Conservation (phyloP, 345 rosid genomes). For the Populus simonii region DNA sequence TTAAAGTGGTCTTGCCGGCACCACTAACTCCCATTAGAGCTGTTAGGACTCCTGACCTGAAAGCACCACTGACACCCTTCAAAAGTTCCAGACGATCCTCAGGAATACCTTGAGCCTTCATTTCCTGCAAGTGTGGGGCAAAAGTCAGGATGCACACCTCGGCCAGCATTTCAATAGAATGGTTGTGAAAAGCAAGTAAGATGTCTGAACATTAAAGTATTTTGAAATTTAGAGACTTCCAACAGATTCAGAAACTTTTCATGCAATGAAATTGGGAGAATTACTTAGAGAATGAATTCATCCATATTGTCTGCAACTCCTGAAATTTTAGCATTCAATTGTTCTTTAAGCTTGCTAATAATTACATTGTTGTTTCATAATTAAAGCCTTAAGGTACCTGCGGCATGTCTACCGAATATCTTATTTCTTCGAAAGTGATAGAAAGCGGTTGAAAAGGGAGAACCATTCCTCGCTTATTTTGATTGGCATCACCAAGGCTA, state of each 20-base stretch:
- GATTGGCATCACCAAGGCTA: conserved; percentile 27
- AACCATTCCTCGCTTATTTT: conserved; percentile 52
- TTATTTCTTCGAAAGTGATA: conserved; percentile 53
- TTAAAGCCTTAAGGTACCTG: conserved; percentile 32
- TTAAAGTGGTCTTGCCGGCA: conserved; percentile 69
- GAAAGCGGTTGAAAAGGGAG: conserved; percentile 68
- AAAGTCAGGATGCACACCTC: background rate
- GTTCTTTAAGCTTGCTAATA: background rate
- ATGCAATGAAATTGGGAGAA: background rate
- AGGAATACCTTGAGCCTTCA: conserved; percentile 50
- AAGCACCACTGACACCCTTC: conserved; percentile 62
- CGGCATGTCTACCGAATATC: conserved; percentile 65
- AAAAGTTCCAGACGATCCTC: conserved; percentile 55
- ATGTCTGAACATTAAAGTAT: background rate
- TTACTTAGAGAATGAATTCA: background rate
- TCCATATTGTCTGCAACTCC: background rate
- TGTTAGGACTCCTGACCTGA: conserved; percentile 65
- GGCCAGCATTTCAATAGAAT: background rate
- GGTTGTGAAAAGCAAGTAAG: background rate
- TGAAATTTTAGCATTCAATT: background rate
- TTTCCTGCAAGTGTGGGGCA: conserved; percentile 38
- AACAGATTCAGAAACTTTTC: background rate
- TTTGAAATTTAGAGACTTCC: background rate
- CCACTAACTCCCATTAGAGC: conserved; percentile 76
- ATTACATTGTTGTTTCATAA: background rate